Evolutionary conservation across 140 eudicot genomes (phyloP).

Genomic region (Bidens hawaiensis): DNA sequence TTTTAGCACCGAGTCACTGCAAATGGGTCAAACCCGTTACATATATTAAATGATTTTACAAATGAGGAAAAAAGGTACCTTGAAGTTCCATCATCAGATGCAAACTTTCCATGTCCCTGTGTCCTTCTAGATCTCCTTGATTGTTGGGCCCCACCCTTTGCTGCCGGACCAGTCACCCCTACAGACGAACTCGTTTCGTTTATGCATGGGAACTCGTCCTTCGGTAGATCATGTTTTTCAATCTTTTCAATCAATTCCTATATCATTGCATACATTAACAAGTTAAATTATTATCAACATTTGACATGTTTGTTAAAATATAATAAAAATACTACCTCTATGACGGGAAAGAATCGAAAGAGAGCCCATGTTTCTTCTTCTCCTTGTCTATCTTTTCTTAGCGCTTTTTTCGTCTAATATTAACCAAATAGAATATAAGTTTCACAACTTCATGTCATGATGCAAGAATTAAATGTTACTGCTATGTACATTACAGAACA

Average conservation of each 20-base stretch:
- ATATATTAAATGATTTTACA: too few relatives aligned
- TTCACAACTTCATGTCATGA: constrained; percentile 24
- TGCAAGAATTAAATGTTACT: not conserved
- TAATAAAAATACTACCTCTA: constrained; percentile 59
- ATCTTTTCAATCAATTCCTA: constrained; percentile 84
- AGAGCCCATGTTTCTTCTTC: constrained; percentile 96
- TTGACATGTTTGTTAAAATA: constrained; percentile 6
- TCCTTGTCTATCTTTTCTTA: constrained; percentile 74
- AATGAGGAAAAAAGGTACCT: constrained; percentile 33
- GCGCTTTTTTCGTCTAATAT: constrained; percentile 52
- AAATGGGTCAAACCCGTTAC: constrained; percentile 11
- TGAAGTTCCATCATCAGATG: constrained; percentile 80
- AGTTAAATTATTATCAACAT: constrained; percentile 8
- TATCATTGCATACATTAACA: not conserved
- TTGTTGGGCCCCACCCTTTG: constrained; percentile 47
- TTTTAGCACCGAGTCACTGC: constrained; percentile 70
- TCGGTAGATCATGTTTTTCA: constrained; percentile 66
- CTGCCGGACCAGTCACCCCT: constrained; percentile 17
- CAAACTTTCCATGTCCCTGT: constrained; percentile 50
- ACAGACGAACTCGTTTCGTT: constrained; percentile 39
- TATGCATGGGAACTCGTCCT: constrained; percentile 68
- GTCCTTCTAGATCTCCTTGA: constrained; percentile 89
- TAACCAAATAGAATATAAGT: constrained; percentile 27
- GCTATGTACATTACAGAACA: not conserved
- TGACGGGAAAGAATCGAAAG: constrained; percentile 71